Evolutionary conservation across 495 filamentous ascomycete species (phyloP), one percentile per base, ranked within the genome.

Genomic region (Aspergillus panamensis): DNA sequence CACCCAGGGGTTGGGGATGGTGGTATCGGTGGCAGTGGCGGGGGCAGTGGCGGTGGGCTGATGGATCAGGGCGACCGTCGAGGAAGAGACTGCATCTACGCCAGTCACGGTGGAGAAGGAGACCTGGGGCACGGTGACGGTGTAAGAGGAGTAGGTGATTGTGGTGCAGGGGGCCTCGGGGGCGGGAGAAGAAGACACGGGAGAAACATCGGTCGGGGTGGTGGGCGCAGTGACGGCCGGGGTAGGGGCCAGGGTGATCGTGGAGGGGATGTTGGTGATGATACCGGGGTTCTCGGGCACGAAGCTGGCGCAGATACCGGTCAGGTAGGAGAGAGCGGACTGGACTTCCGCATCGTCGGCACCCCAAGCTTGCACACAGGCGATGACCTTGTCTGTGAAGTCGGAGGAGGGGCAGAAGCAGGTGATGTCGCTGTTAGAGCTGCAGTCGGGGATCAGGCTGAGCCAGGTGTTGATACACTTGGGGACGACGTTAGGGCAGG

Each of bases 381-480:
- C 80, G 66, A 87, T 90, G 67, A 96, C 84, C 69, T 88, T 88
- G 67, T 82, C 80, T 67, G 90, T 89, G 76, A 96, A 92, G 51
- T 80, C 67, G 48, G 78, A 71, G 62, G 88, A 79, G 53, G 88
- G 87, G 84, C 93, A 97, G 85, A 87, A 97, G 85, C 94, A 97
- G 58, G 75, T 69, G 35, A 80, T 72, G 64, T 96, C 89, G 48
- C 87, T 84, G 85, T 96, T 96, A 77, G 91, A 88, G 58, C 72
- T 78, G 84, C 93, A 97, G 71, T 82, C 80, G 35, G 85, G 79
- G 60, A 76, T 77, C 63, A 86, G 83, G 17, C 53, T 60, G 61
- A 95, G 71, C 90, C 91, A 97, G 63, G 93, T 96, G 83, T 96
- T 95, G 75, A 97, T 79, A 77, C 93, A 97, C 60, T 84, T 84